Evolutionary conservation across 1,139 yeast species (phyloP), one percentile per base, ranked within the genome.

Genomic region (Scheffersomyces quercinus): DNA sequence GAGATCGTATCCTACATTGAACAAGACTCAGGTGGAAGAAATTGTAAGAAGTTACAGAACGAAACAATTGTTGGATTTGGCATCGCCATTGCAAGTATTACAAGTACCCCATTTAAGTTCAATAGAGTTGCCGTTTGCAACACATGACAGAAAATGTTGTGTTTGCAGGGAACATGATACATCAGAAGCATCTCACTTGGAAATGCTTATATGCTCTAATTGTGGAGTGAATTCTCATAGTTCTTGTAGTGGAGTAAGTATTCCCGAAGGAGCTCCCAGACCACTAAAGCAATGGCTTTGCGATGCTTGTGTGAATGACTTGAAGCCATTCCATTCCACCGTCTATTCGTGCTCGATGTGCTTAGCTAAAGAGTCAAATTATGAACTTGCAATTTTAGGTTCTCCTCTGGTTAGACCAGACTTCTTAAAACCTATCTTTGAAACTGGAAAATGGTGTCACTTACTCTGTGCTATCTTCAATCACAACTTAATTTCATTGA

Each of bases 211-310:
- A 1, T 91, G 97, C 60, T 62, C 73, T 1, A 70, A 74, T 16
- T 91, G 98, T 68, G 87, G 88, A 0, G 68, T 88, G 24, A 75
- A 74, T 44, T 90, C 85, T 1, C 98, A 91, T 59, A 67, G 77
- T 1, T 62, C 77, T 0, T 90, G 97, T 59, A 83, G 84, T 55
- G 96, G 96, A 1, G 54, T 79, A 5, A 40, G 38, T 28, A 49
- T 67, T 4, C 60, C 60, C 1, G 66, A 57, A 1, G 51, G 55
- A 3, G 46, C 50, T 3, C 40, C 53, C 3, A 56, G 52, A 29
- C 70, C 72, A 0, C 51, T 62, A 1, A 66, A 63, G 36, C 77
- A 72, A 40, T 91, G 98, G 98, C 64, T 77, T 29, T 91, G 98
- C 65, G 97, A 89, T 55, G 75, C 84, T 2, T 91, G 98, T 58